Conservation (phyloP, 2,329 filamentous ascomycete species). For the Calonectria pteridis region DNA sequence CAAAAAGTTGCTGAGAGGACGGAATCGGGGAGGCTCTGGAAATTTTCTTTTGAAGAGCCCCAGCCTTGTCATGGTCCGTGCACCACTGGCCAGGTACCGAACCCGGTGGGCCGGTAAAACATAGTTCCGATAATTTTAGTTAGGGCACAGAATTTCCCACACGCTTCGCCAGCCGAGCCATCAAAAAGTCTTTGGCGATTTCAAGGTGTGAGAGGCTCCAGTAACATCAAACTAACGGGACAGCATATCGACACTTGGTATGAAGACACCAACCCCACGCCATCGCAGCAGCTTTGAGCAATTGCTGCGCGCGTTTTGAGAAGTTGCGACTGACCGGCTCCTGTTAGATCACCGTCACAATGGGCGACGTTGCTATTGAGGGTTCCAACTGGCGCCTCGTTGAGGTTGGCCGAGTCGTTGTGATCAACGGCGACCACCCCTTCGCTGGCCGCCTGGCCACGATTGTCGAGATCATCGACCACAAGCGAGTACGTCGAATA, state of each 20-base stretch:
- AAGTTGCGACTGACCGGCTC: slow-evolving; percentile 50
- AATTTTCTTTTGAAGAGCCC: slow-evolving; percentile 45
- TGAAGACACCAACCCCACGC: slow-evolving; percentile 48
- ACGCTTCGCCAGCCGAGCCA: slow-evolving; percentile 52
- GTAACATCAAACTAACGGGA: slow-evolving; percentile 54
- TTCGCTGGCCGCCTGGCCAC: slow-evolving; percentile 88
- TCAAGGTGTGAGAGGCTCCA: slow-evolving; percentile 52
- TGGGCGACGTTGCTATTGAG: slow-evolving; percentile 87
- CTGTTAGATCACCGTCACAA: slow-evolving; percentile 73
- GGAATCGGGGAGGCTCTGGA: slow-evolving; percentile 4
- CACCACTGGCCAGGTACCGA: slow-evolving; percentile 5
- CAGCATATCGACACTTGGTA: slow-evolving; percentile 56
- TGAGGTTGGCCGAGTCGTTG: slow-evolving; percentile 97
- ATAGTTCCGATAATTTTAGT: slow-evolving; percentile 50
- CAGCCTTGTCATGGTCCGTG: slow-evolving; percentile 37
- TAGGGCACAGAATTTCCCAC: slow-evolving; percentile 60
- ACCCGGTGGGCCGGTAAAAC: slow-evolving; percentile 41
- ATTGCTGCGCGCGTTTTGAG: slow-evolving; percentile 41
- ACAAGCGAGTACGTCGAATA: slow-evolving; percentile 92
- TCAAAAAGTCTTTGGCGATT: slow-evolving; percentile 58
- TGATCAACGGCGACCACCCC: slow-evolving; percentile 84
- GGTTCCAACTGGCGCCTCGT: slow-evolving; percentile 93
- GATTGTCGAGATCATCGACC: slow-evolving; percentile 99
- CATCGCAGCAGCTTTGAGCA: slow-evolving; percentile 41
- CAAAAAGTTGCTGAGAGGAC: background rate